A percentile compares a stretch with the other conserved stretches of the same genome.
phyloP scores from a whole-genome alignment of 2,329 filamentous ascomycete genomes.

The Cladosporium oxysporum region DNA sequence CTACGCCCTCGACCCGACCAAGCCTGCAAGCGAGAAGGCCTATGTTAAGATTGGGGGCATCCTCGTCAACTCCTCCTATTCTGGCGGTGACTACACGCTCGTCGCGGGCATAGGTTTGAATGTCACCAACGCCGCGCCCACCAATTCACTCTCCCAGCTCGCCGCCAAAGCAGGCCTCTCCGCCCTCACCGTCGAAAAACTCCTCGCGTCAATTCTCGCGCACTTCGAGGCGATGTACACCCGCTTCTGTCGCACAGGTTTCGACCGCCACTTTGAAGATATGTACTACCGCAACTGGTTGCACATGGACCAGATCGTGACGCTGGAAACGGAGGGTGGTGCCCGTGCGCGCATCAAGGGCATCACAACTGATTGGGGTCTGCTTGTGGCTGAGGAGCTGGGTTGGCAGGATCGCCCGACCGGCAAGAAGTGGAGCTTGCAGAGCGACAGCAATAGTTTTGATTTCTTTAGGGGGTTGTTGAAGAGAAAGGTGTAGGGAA shows the following conservation, averaged over 20 bases:
- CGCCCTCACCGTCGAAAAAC: constrained; percentile 71
- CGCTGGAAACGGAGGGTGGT: constrained; percentile 77
- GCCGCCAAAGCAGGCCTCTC: constrained; percentile 47
- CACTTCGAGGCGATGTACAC: constrained; percentile 76
- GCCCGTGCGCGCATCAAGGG: constrained; percentile 76
- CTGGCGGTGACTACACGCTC: constrained; percentile 74
- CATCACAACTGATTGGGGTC: constrained; percentile 88
- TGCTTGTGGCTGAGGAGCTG: constrained; percentile 82
- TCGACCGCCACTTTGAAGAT: constrained; percentile 69
- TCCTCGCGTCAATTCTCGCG: constrained; percentile 79
- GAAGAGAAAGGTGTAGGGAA: constrained; percentile 67
- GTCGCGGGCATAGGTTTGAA: constrained; percentile 84
- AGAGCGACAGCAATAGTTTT: constrained; percentile 98
- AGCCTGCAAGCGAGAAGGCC: constrained; percentile 55
- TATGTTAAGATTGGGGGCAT: constrained; percentile 95
- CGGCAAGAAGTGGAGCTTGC: constrained; percentile 77
- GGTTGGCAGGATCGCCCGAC: constrained; percentile 71
- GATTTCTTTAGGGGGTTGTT: constrained; percentile 92
- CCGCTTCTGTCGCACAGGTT: constrained; percentile 73
- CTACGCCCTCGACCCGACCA: constrained; percentile 42
- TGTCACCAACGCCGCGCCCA: constrained; percentile 84
- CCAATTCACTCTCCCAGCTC: constrained; percentile 79
- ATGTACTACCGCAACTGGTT: constrained; percentile 84
- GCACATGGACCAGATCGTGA: constrained; percentile 68
- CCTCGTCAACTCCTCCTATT: constrained; percentile 84